Evolutionary conservation across 176 grass and related monocot species (phyloP).

Genomic region (Triticum monococcum): DNA sequence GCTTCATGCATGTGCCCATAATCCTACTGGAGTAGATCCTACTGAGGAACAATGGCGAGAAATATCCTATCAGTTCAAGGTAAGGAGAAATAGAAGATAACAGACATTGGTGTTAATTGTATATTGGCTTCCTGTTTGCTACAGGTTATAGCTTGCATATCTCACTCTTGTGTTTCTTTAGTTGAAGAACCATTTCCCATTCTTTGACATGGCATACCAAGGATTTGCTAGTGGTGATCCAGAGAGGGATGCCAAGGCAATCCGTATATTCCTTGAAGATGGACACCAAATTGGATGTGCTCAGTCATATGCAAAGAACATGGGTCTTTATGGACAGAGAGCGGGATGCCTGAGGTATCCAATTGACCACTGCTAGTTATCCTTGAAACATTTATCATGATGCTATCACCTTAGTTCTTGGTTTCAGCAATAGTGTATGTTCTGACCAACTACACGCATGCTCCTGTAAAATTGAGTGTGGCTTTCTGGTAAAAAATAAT

Average conservation of each 20-base stretch:
- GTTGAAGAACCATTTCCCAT: slow-evolving; percentile 94
- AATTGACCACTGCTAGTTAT: not conserved
- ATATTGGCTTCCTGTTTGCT: not conserved
- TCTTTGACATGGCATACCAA: slow-evolving; percentile 99
- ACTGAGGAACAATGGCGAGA: slow-evolving; percentile 98
- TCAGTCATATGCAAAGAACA: slow-evolving; percentile 97
- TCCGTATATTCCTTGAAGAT: slow-evolving; percentile 96
- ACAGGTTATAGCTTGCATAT: not conserved
- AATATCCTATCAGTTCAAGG: slow-evolving; percentile 94
- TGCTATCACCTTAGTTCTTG: not conserved
- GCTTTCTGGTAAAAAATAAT: not conserved
- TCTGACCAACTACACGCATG: not conserved
- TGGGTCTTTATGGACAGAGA: slow-evolving; percentile 97
- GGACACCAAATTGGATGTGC: slow-evolving; percentile 93
- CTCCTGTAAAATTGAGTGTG: slow-evolving; percentile 17
- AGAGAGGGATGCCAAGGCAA: slow-evolving; percentile 92
- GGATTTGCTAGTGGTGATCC: slow-evolving; percentile 95
- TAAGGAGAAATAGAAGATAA: slow-evolving; percentile 7
- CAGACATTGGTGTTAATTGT: not conserved
- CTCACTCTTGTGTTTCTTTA: slow-evolving; percentile 32
- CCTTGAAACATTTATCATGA: not conserved
- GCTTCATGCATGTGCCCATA: slow-evolving; percentile 98
- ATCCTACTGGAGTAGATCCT: slow-evolving; percentile 98
- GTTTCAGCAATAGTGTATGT: not conserved
- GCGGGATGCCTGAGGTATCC: slow-evolving; percentile 86